These are phyloP conservation scores for Phytomonas francai DNA, from an alignment of 208 protist species.

Conservation along the genomic window DNA sequence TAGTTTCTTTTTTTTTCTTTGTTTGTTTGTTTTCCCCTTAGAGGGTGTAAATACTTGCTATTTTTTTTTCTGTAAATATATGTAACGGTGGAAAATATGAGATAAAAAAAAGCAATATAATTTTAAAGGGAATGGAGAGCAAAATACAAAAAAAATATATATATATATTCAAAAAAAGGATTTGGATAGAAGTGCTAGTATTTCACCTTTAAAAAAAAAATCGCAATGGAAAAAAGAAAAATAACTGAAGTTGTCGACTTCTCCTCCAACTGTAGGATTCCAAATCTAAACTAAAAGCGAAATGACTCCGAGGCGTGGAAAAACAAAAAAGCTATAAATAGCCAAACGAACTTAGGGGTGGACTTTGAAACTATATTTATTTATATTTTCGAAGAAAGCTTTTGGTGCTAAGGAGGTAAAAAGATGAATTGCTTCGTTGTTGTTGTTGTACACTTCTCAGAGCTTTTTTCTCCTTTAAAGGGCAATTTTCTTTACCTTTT, in stretches of 20 bases:
- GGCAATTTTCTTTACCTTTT: neutral
- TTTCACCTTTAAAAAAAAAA: slow-evolving; percentile 7
- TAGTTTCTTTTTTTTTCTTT: slow-evolving; percentile 2
- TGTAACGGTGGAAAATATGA: neutral
- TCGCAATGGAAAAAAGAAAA: slow-evolving; percentile 4
- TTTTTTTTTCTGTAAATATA: neutral
- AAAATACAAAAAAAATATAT: neutral
- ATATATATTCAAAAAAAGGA: slow-evolving; percentile 3
- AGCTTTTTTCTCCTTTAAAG: neutral
- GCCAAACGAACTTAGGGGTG: slow-evolving; percentile 1
- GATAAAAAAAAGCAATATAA: slow-evolving; percentile 1
- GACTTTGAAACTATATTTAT: slow-evolving; percentile 5
- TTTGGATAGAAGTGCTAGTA: slow-evolving; percentile 4
- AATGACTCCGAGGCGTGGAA: neutral
- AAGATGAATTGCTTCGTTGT: neutral
- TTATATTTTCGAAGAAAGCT: slow-evolving; percentile 5
- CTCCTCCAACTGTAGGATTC: neutral
- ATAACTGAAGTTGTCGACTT: slow-evolving; percentile 3
- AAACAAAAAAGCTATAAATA: slow-evolving; percentile 1
- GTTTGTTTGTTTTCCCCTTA: slow-evolving; percentile 9
- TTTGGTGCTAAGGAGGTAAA: slow-evolving; percentile 3
- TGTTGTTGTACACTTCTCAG: neutral
- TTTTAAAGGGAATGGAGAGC: neutral
- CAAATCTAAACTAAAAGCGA: neutral
- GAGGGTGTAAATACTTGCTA: neutral